Conservation (phyloP, 2,329 filamentous ascomycete genomes). For the Stromatinia cepivora region DNA sequence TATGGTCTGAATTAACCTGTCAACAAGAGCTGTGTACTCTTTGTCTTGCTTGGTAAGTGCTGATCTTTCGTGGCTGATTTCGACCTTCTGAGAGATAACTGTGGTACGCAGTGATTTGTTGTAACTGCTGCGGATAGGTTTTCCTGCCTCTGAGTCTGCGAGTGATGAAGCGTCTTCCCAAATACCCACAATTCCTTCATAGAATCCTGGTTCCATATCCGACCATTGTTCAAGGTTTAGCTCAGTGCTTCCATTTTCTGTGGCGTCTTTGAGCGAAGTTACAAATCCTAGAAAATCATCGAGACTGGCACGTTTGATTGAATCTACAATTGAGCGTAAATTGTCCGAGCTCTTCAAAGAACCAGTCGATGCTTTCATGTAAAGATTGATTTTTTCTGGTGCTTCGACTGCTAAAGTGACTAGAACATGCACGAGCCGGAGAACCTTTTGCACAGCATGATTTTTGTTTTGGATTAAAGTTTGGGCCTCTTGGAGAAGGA, state of each 20-base stretch:
- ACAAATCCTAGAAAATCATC: slow-evolving; percentile 49
- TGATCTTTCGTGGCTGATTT: slow-evolving; percentile 73
- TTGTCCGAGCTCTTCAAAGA: slow-evolving; percentile 55
- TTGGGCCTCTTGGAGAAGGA: slow-evolving; percentile 50
- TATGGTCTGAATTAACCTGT: slow-evolving; percentile 54
- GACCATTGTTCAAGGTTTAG: slow-evolving; percentile 39
- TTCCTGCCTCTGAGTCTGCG: slow-evolving; percentile 47
- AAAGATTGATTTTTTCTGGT: slow-evolving; percentile 49
- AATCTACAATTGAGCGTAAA: slow-evolving; percentile 46
- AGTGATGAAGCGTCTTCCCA: slow-evolving; percentile 49
- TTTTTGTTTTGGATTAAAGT: slow-evolving; percentile 41
- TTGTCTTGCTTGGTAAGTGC: slow-evolving; percentile 69
- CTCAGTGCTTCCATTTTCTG: slow-evolving; percentile 31
- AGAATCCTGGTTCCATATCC: slow-evolving; percentile 32
- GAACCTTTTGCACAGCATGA: slow-evolving; percentile 46
- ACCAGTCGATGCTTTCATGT: slow-evolving; percentile 59
- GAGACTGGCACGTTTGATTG: slow-evolving; percentile 61
- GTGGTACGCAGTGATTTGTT: slow-evolving; percentile 72
- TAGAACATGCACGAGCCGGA: slow-evolving; percentile 52
- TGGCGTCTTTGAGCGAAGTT: slow-evolving; percentile 43
- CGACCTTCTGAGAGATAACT: slow-evolving; percentile 77
- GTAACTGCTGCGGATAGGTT: slow-evolving; percentile 70
- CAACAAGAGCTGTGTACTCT: slow-evolving; percentile 66
- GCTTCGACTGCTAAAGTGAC: slow-evolving; percentile 34
- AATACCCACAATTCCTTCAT: slow-evolving; percentile 37